phyloP scores from a whole-genome alignment of 305 asterid species.

The Rubia balearica region DNA sequence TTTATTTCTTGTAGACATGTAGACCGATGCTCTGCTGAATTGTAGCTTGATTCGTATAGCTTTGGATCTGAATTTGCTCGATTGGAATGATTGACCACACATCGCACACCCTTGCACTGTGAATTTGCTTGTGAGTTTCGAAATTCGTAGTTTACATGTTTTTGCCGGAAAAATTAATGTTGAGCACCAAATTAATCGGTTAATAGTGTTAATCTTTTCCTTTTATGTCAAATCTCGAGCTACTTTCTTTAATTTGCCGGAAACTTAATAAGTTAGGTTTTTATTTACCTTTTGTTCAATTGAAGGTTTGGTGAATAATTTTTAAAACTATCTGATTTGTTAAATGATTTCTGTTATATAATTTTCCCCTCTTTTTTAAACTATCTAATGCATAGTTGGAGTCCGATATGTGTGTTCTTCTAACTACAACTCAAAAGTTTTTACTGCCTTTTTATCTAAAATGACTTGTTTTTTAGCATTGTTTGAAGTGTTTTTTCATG shows the following conservation, averaged over 20 bases:
- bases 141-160: neutral
- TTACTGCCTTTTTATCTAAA: neutral
- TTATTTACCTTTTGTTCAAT: neutral
- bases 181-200: neutral
- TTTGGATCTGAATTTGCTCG: neutral
- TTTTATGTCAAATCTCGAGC: neutral
- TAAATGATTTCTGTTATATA: too few species aligned
- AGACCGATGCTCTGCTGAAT: neutral
- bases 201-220: neutral
- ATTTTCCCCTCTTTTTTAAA: neutral
- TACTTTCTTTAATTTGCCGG: neutral
- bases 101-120: neutral
- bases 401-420: neutral
- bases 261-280: neutral
- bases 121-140: neutral
- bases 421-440: neutral
- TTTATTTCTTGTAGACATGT: neutral
- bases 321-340: too few species aligned
- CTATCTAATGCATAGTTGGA: neutral
- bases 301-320: neutral
- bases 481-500: neutral
- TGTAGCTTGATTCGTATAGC: neutral
- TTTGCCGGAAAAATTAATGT: neutral
- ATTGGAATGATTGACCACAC: neutral
- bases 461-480: neutral